These are phyloP conservation scores for Rhodotorula sp. DNA, from an alignment of 1,284 basidiomycete species.

Conservation along the genomic window DNA sequence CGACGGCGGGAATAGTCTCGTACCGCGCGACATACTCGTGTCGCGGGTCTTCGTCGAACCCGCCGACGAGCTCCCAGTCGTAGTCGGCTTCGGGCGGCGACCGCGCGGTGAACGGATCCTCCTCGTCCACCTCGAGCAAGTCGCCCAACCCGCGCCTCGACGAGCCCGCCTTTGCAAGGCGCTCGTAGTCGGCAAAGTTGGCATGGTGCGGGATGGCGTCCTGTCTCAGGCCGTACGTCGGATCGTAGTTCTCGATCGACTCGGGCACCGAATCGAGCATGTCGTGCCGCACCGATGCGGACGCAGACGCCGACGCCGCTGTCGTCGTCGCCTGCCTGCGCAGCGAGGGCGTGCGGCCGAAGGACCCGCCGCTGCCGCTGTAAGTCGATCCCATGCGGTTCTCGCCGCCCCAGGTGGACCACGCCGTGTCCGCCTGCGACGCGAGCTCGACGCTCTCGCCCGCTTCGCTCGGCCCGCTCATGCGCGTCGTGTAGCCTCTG, in stretches of 20 bases:
- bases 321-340: constrained; percentile 5
- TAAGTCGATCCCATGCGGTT: neutral
- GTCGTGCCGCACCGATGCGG: constrained; percentile 20
- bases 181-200: constrained; percentile 69
- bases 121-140: constrained; percentile 54
- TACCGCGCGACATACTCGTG: constrained; percentile 30
- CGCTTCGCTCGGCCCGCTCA: constrained; percentile 26
- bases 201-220: constrained; percentile 78
- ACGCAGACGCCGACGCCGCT: neutral
- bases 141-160: constrained; percentile 69
- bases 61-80: neutral
- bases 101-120: constrained; percentile 51
- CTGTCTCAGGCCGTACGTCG: constrained; percentile 93
- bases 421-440: constrained; percentile 18
- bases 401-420: constrained; percentile 21
- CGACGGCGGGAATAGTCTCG: constrained; percentile 72
- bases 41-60: constrained; percentile 45
- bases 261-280: constrained; percentile 61
- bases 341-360: constrained; percentile 12
- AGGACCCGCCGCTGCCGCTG: constrained; percentile 2
- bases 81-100: too few relatives aligned
- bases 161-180: constrained; percentile 60
- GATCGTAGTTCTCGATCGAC: constrained; percentile 82
- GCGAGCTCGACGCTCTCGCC: constrained; percentile 35
- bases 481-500: constrained; percentile 14